Evolutionary conservation across 148 eudicot species (phyloP).

Genomic region (Rhododendron henanense): DNA sequence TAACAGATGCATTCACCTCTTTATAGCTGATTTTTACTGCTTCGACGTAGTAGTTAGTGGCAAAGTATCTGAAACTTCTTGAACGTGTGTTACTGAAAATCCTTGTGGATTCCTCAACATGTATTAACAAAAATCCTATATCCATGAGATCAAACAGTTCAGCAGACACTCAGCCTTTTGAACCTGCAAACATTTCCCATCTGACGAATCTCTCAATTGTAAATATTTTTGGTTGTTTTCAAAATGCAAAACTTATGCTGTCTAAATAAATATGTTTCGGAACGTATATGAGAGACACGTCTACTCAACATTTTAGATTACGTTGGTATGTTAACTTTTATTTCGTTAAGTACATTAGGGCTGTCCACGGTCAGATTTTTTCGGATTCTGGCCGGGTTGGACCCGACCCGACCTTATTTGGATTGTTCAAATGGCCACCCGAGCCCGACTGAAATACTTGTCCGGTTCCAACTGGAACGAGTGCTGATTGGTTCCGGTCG

Average conservation of each 20-base stretch:
- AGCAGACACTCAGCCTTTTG: background rate
- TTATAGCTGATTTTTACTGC: background rate
- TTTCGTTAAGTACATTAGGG: too few relatives aligned
- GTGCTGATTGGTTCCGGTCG: too few relatives aligned
- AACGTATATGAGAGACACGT: too few relatives aligned
- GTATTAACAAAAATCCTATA: background rate
- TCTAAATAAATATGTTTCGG: background rate
- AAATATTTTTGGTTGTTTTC: background rate
- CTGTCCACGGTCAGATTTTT: too few relatives aligned
- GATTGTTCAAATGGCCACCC: too few relatives aligned
- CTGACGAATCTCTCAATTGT: background rate
- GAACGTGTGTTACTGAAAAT: background rate
- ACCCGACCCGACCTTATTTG: too few relatives aligned
- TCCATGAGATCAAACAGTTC: background rate
- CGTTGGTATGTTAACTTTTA: too few relatives aligned
- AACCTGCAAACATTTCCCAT: background rate
- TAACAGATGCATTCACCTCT: background rate
- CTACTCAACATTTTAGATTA: too few relatives aligned
- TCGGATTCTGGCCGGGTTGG: too few relatives aligned
- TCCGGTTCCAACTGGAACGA: too few relatives aligned
- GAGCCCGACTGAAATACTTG: too few relatives aligned
- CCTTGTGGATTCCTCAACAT: background rate
- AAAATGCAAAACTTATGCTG: background rate
- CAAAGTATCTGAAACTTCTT: background rate
- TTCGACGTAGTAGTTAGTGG: background rate